Conservation (phyloP, 176 grass and related monocot species). For the Oryza meridionalis region DNA sequence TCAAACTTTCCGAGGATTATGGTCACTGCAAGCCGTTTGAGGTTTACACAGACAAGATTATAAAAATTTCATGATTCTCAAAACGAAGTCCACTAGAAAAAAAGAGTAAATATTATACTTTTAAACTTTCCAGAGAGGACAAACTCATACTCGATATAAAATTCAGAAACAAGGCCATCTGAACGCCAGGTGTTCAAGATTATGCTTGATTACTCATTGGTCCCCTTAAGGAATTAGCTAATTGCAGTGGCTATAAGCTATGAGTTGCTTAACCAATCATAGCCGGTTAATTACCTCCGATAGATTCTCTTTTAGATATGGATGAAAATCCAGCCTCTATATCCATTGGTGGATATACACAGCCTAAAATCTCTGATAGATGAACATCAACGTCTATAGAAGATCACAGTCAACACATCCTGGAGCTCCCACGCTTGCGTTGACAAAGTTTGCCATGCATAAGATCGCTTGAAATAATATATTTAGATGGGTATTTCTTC, state of each 20-base stretch:
- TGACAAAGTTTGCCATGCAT: too few species aligned
- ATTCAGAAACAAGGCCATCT: slow-evolving; percentile 24
- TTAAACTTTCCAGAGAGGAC: neutral
- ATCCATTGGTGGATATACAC: too few species aligned
- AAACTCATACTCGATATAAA: slow-evolving; percentile 21
- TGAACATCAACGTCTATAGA: neutral
- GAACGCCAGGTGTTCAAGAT: slow-evolving; percentile 39
- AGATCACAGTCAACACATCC: slow-evolving; percentile 11
- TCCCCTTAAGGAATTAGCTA: neutral
- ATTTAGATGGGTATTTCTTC: too few species aligned
- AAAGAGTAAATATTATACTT: neutral
- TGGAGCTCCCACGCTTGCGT: too few species aligned
- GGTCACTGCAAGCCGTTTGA: neutral
- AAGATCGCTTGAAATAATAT: too few species aligned
- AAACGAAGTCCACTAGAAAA: slow-evolving; percentile 10
- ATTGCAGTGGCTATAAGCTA: too few species aligned
- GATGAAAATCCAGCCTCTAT: too few species aligned
- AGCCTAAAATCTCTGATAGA: neutral
- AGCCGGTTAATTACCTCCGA: too few species aligned
- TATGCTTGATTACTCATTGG: slow-evolving; percentile 7
- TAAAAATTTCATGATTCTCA: neutral
- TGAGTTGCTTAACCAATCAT: too few species aligned
- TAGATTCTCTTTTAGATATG: too few species aligned
- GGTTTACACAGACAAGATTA: neutral
- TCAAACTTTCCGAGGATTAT: neutral